phyloP scores from a whole-genome alignment of 495 filamentous ascomycete species.

The Friedmanniomyces simplex region DNA sequence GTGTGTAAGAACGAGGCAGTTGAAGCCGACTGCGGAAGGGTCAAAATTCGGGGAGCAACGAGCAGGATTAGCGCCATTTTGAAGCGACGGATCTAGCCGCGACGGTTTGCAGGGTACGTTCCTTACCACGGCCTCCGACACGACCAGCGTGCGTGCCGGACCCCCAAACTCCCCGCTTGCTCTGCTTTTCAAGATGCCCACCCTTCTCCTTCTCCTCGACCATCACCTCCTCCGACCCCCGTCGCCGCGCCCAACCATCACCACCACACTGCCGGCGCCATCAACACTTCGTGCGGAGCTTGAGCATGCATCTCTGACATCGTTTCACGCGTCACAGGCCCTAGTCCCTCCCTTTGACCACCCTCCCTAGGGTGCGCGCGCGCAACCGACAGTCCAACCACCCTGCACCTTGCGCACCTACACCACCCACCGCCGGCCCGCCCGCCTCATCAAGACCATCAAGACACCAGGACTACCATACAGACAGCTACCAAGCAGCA shows the following conservation, averaged over 20 bases:
- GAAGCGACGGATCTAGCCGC: neutral
- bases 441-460: neutral
- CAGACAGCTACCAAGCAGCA: constrained; percentile 1
- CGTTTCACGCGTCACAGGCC: neutral
- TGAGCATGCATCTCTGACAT: neutral
- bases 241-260: neutral
- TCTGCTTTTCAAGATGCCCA: neutral
- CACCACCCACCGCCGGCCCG: neutral
- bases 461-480: neutral
- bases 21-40: too few species aligned
- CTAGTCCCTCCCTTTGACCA: neutral
- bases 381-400: neutral
- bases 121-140: too few species aligned
- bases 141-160: too few species aligned
- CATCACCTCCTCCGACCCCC: neutral
- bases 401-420: neutral
- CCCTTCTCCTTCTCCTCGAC: neutral
- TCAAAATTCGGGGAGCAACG: too few species aligned
- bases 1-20: neutral
- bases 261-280: neutral
- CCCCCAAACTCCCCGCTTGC: too few species aligned
- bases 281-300: neutral
- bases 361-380: neutral
- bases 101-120: neutral
- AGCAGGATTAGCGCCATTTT: neutral